Evolutionary conservation across 495 filamentous ascomycete genomes (phyloP), one percentile per base, ranked within the genome.

Genomic region (Delitschia confertaspora): DNA sequence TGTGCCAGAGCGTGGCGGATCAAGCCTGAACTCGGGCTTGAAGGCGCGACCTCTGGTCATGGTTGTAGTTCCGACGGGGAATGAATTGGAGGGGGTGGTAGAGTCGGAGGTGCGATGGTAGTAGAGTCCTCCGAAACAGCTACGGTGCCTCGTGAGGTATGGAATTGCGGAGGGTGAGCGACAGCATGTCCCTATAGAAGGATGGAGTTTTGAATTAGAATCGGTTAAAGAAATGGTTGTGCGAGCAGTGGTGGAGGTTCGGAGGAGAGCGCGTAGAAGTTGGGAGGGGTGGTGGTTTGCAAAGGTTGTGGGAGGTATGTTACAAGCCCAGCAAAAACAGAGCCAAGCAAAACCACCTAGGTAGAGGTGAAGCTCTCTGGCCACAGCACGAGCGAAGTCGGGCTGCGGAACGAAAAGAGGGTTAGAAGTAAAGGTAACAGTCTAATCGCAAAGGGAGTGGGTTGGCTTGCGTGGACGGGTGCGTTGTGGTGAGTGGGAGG

Each of bases 1-100:
- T 0, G 47, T 56, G 2, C 19, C 42, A 22, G 59, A 53, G 38
- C 59, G 57, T 38, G 32, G 31, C 20, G 45, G 42, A 31, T 31
- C 53, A 31, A 33, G 49, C 31, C 42, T 38, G 38, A 35, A 51
- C 24, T 46, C 42, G 10, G 53, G 19, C 38, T 56, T 56, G 43
- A 51, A 56, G 7, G 42, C 34, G 7, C 39, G 25, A 22, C 20
- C 14, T 21, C 43, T n/a, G n/a, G n/a, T 38, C 53, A 56, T 56
- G 10, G 29, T 33, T 38, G 45, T 24, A 34, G 24, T 35, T 43
- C 33, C 7, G 38, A 32, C 17, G 29, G 5, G 22, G 47, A 38
- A 31, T 14, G 43, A 25, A 30, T 36, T 27, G 46, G 40, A 22
- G 32, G 42, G 25, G 38, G 35, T 29, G 13, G 43, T 13, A 16